phyloP scores from a whole-genome alignment of 75 land plant genomes.

The Adiantum capillusveneris region DNA sequence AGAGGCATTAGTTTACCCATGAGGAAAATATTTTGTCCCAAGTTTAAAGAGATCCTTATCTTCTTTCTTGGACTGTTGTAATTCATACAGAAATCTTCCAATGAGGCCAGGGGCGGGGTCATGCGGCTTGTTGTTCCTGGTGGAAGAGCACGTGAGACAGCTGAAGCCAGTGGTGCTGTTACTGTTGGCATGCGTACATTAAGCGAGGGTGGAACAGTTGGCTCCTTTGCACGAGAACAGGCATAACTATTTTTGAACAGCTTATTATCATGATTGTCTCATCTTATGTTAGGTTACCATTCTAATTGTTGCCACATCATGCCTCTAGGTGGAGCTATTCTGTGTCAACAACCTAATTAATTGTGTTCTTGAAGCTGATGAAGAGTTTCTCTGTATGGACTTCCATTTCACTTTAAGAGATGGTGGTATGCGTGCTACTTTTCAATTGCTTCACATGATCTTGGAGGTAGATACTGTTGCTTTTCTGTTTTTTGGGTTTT shows the following conservation, averaged over 20 bases:
- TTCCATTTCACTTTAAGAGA: constrained; percentile 94
- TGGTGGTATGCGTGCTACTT: constrained; percentile 98
- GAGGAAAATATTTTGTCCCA: too few relatives aligned
- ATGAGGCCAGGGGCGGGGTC: constrained; percentile 85
- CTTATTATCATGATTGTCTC: too few relatives aligned
- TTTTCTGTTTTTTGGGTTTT: background rate
- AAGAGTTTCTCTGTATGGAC: constrained; percentile 93
- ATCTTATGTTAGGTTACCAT: background rate
- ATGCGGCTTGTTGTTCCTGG: constrained; percentile 96
- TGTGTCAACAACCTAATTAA: constrained; percentile 96
- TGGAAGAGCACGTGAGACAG: constrained; percentile 80
- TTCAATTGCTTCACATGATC: constrained; percentile 97
- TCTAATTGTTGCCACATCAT: too few relatives aligned
- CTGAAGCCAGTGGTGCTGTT: constrained; percentile 79
- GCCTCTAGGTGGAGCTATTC: constrained; percentile 93
- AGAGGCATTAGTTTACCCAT: too few relatives aligned
- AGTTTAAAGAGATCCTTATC: too few relatives aligned
- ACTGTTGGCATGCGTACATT: constrained; percentile 97
- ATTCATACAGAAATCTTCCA: constrained; percentile 49
- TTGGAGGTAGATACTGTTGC: constrained; percentile 50
- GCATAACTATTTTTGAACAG: constrained; percentile 18
- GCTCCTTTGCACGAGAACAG: constrained; percentile 95
- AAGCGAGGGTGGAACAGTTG: constrained; percentile 98
- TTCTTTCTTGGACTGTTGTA: too few relatives aligned
- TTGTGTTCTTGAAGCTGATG: constrained; percentile 94